These are phyloP conservation scores for Cardiospermum halicacabum DNA, from an alignment of 345 rosid species.

Conservation along the genomic window DNA sequence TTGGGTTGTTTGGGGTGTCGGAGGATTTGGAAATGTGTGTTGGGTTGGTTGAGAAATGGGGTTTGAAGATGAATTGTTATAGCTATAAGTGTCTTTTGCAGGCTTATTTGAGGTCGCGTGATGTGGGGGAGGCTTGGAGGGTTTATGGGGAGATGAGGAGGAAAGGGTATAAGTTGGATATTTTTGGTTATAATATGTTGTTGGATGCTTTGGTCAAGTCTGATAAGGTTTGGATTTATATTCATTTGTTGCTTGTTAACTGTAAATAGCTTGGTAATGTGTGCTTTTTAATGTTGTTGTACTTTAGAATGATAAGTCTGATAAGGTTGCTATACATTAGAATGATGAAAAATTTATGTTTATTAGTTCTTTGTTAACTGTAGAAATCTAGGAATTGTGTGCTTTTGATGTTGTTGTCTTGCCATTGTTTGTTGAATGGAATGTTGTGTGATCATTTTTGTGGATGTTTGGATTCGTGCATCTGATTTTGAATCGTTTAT, in stretches of 20 bases:
- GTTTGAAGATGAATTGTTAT: slow-evolving; percentile 62
- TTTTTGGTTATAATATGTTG: slow-evolving; percentile 84
- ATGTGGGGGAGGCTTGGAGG: slow-evolving; percentile 43
- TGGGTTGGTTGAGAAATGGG: slow-evolving; percentile 66
- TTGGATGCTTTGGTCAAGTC: slow-evolving; percentile 73
- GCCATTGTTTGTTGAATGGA: too few species aligned
- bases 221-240: too few species aligned
- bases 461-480: too few species aligned
- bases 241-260: too few species aligned
- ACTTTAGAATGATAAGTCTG: slow-evolving; percentile 28
- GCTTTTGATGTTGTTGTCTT: too few species aligned
- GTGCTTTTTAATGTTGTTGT: too few species aligned
- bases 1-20: slow-evolving; percentile 54
- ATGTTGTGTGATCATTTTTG: too few species aligned
- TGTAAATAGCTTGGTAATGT: too few species aligned
- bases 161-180: slow-evolving; percentile 64
- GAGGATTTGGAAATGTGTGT: slow-evolving; percentile 57
- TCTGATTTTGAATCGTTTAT: too few species aligned
- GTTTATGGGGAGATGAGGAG: slow-evolving; percentile 65
- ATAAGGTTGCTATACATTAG: slow-evolving; percentile 38
- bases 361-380: too few species aligned
- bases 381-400: too few species aligned
- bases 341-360: background rate
- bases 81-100: slow-evolving; percentile 82
- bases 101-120: slow-evolving; percentile 66